Base-by-base conservation (phyloP, 1,284 basidiomycete species). In the Ustilago esculenta region DNA sequence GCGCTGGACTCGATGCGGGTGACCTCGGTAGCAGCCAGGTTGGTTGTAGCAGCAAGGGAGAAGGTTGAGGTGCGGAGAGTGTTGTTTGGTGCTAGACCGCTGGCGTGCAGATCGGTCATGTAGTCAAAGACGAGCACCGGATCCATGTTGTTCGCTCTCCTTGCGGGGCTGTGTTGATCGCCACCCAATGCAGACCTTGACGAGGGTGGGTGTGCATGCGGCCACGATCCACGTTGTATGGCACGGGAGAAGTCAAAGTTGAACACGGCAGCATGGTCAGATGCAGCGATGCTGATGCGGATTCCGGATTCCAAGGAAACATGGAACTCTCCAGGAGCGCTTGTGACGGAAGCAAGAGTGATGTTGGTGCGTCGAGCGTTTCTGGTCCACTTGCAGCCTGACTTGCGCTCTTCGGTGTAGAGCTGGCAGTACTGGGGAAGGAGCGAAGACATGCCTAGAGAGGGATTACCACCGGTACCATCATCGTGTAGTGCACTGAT, bases 401-500 rank as follows among this genome's bases (percentile, higher is more conserved):
- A 57, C 15, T 21, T n/a, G 6, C 2, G n/a, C 39, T 64, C 50
- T 17, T 39, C 24, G 15, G 41, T 48, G 21, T 45, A 33, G 30
- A 65, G 42, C 42, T 59, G 57, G 30, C 67, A 70, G 61, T 59
- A 59, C 36, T 65, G 59, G 1, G 67, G 67, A 7, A 70, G 29
- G 20, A 70, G 50, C 48, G 47, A 53, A 5, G 59, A 64, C 43
- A 59, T 60, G 12, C 67, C 61, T 9, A 65, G 44, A 3, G 55
- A 64, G 1, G 54, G 35, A 0, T n/a, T 32, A 8, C 67, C 67
- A 5, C 67, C 67, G 2, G 67, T 70, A 5, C 67, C 67, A 17
- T 60, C 57, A 35, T 65, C 60, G 51, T 70, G 67, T 0, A 70
- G 42, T 2, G 57, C 50, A 24, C 56, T 59, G 50, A 65, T 59